These are phyloP conservation scores for Peronospora farinosa DNA, from an alignment of 352 stramenopile species.

Conservation along the genomic window DNA sequence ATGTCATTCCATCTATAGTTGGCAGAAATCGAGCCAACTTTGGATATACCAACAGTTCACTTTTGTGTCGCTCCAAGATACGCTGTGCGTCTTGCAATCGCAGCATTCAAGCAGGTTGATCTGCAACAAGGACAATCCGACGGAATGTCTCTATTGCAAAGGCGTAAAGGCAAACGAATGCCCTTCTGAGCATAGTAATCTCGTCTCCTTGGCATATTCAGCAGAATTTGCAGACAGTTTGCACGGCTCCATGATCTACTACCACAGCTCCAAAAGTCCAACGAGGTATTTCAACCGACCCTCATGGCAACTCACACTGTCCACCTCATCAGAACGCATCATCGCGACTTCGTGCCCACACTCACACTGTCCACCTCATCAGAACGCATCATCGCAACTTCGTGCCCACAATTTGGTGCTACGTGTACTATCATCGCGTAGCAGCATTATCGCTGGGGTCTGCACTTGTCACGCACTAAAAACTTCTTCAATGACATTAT, in stretches of 20 bases:
- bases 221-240: constrained; percentile 18
- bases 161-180: constrained; percentile 36
- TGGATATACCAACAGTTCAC: constrained; percentile 7
- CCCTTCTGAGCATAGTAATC: constrained; percentile 35
- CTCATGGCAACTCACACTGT: constrained; percentile 30
- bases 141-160: constrained; percentile 50
- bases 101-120: constrained; percentile 18
- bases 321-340: constrained; percentile 34
- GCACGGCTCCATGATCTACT: constrained; percentile 26
- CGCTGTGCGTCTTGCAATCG: constrained; percentile 24
- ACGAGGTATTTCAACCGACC: constrained; percentile 38
- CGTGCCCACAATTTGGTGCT: constrained; percentile 36
- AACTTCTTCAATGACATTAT: constrained; percentile 25
- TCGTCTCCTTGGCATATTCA: constrained; percentile 30
- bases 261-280: constrained; percentile 51
- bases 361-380: too few relatives aligned
- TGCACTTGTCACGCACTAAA: constrained; percentile 29
- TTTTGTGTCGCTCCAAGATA: constrained; percentile 15
- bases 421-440: constrained; percentile 24
- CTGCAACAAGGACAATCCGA: constrained; percentile 49
- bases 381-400: too few relatives aligned
- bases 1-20: constrained; percentile 12
- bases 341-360: too few relatives aligned
- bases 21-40: constrained; percentile 11
- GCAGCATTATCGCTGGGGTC: constrained; percentile 13